Evolutionary conservation across 192 early-diverging fungal species (phyloP).

Genomic region (Borealophlyctis nickersoniae): DNA sequence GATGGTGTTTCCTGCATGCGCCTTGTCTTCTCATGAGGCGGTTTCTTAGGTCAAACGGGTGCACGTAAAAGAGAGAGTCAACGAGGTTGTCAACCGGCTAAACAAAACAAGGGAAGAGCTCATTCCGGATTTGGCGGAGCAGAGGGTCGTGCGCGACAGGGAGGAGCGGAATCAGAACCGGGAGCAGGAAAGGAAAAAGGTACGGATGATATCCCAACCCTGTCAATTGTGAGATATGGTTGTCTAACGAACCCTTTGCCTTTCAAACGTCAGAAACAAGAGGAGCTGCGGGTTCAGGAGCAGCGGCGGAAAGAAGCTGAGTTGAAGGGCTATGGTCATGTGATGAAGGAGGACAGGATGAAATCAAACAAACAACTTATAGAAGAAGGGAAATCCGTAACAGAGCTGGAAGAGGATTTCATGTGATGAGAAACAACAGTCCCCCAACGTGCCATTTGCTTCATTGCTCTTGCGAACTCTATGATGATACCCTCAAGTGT

Average conservation of each 20-base stretch:
- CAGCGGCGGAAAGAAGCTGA: slow-evolving; percentile 40
- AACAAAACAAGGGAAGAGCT: slow-evolving; percentile 87
- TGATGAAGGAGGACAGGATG: slow-evolving; percentile 45
- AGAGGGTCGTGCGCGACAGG: slow-evolving; percentile 60
- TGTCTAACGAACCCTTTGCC: too few relatives aligned
- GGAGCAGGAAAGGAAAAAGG: slow-evolving; percentile 35
- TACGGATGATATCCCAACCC: background rate
- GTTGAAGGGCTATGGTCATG: slow-evolving; percentile 28
- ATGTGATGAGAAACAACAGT: slow-evolving; percentile 48
- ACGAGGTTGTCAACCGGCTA: slow-evolving; percentile 85
- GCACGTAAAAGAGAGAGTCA: slow-evolving; percentile 68
- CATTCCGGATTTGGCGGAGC: slow-evolving; percentile 72
- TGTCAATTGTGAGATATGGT: too few relatives aligned
- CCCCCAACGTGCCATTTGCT: too few relatives aligned
- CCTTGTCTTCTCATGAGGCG: too few relatives aligned
- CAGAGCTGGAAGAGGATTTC: slow-evolving; percentile 43
- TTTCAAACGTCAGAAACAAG: slow-evolving; percentile 35
- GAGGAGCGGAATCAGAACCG: slow-evolving; percentile 34
- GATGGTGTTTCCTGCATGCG: too few relatives aligned
- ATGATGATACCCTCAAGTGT: too few relatives aligned
- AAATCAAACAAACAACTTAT: slow-evolving; percentile 25
- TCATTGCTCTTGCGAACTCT: too few relatives aligned
- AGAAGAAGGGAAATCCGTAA: slow-evolving; percentile 14
- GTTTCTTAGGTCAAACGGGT: slow-evolving; percentile 89
- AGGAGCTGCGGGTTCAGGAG: slow-evolving; percentile 40